Conservation (phyloP, 345 rosid genomes). For the Xanthoceras sorbifolium region DNA sequence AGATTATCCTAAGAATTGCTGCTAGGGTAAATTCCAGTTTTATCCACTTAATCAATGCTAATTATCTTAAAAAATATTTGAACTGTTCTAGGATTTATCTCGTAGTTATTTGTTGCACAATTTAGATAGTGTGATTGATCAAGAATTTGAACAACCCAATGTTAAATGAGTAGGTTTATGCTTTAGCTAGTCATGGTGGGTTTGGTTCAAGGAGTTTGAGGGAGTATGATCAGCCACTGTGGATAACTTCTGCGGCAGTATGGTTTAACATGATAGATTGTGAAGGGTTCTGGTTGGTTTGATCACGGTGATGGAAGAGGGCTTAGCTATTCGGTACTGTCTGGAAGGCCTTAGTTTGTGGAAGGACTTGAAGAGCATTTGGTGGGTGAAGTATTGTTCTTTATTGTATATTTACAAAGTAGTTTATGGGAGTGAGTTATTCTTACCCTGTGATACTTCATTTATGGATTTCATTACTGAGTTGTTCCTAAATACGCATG, state of each 20-base stretch:
- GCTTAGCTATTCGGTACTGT: neutral
- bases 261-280: neutral
- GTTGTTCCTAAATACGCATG: neutral
- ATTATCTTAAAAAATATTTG: too few relatives aligned
- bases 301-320: neutral
- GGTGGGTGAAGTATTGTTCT: neutral
- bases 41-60: neutral
- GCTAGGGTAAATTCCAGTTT: conserved; percentile 49
- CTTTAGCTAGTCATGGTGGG: neutral
- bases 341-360: neutral
- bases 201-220: neutral
- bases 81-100: neutral
- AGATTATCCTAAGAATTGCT: conserved; percentile 72
- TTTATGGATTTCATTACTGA: too few relatives aligned
- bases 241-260: neutral
- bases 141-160: neutral
- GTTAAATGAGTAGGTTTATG: neutral
- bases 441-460: neutral
- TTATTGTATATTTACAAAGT: too few relatives aligned
- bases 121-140: neutral
- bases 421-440: neutral
- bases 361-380: neutral
- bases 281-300: neutral
- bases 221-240: neutral
- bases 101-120: neutral